Percentiles rank a stretch among this genome's conserved stretches.
Evolutionary conservation across 2,329 filamentous ascomycete genomes (phyloP).

Genomic region (Aspergillus sp.): DNA sequence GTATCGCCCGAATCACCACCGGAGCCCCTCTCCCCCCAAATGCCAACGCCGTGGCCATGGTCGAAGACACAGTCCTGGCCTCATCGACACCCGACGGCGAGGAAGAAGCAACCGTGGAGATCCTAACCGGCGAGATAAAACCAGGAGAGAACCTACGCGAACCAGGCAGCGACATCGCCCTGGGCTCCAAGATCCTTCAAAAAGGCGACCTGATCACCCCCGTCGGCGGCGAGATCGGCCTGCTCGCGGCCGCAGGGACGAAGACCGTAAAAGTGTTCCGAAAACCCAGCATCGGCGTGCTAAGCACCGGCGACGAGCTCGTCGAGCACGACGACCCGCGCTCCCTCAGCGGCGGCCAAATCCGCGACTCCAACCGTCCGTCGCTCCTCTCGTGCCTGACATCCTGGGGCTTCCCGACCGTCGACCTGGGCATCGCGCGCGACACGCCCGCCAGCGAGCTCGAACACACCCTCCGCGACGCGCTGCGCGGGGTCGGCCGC

Average conservation of each 20-base stretch:
- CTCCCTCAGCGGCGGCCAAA: constrained; percentile 65
- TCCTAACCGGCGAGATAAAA: constrained; percentile 66
- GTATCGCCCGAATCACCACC: constrained; percentile 86
- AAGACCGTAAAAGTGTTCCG: constrained; percentile 61
- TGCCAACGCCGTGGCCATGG: constrained; percentile 89
- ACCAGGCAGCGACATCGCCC: constrained; percentile 74
- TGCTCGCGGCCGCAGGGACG: constrained; percentile 77
- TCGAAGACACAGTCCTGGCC: constrained; percentile 78
- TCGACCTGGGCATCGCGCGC: constrained; percentile 75
- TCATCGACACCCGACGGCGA: constrained; percentile 66
- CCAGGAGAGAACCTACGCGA: constrained; percentile 83
- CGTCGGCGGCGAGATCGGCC: constrained; percentile 80
- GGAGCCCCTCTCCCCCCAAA: constrained; percentile 83
- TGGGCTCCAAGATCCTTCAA: constrained; percentile 59
- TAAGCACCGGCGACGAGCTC: constrained; percentile 94
- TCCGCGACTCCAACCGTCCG: constrained; percentile 86
- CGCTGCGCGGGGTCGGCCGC: constrained; percentile 49
- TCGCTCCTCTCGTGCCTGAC: constrained; percentile 70
- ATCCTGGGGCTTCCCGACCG: constrained; percentile 64
- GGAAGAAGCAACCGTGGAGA: constrained; percentile 82
- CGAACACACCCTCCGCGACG: constrained; percentile 66
- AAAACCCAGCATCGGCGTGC: constrained; percentile 69
- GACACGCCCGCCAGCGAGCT: constrained; percentile 53
- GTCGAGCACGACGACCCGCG: constrained; percentile 59
- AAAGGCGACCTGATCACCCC: constrained; percentile 76